These are phyloP conservation scores for Teratosphaeria nubilosa DNA, from an alignment of 2,329 filamentous ascomycete genomes.

Conservation along the genomic window DNA sequence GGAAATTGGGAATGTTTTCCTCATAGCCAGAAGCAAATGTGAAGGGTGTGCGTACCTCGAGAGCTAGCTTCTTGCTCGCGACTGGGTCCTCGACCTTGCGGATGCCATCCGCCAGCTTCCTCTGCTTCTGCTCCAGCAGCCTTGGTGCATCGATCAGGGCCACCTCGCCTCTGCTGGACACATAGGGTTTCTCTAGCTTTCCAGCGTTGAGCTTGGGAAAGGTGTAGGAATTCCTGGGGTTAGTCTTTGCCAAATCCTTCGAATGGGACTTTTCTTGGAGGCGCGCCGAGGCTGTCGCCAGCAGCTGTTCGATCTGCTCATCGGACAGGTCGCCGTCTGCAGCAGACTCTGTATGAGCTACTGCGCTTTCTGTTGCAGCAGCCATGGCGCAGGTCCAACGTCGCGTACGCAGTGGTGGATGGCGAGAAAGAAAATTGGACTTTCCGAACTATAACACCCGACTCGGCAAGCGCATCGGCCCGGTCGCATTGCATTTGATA, in stretches of 20 bases:
- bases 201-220: conserved; percentile 43
- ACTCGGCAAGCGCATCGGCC: not conserved
- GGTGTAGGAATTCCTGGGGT: conserved; percentile 25
- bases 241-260: conserved; percentile 9
- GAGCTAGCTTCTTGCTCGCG: conserved; percentile 34
- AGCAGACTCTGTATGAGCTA: not conserved
- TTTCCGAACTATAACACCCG: not conserved
- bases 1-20: conserved; percentile 62
- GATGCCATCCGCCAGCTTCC: conserved; percentile 31
- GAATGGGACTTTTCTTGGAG: conserved; percentile 32
- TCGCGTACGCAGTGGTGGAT: not conserved
- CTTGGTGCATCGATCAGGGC: conserved; percentile 44
- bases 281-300: conserved; percentile 53
- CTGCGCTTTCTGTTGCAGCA: not conserved
- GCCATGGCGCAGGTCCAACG: not conserved
- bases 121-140: conserved; percentile 39
- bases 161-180: conserved; percentile 43
- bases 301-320: conserved; percentile 52
- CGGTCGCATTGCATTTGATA: too few relatives aligned
- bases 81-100: conserved; percentile 46
- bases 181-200: conserved; percentile 42
- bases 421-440: not conserved
- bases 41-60: conserved; percentile 41
- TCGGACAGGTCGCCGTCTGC: conserved; percentile 44
- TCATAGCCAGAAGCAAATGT: conserved; percentile 45